A percentile compares a stretch with the other conserved stretches of the same genome.
Conservation (phyloP, 345 rosid genomes). For the Brassica rapa region DNA sequence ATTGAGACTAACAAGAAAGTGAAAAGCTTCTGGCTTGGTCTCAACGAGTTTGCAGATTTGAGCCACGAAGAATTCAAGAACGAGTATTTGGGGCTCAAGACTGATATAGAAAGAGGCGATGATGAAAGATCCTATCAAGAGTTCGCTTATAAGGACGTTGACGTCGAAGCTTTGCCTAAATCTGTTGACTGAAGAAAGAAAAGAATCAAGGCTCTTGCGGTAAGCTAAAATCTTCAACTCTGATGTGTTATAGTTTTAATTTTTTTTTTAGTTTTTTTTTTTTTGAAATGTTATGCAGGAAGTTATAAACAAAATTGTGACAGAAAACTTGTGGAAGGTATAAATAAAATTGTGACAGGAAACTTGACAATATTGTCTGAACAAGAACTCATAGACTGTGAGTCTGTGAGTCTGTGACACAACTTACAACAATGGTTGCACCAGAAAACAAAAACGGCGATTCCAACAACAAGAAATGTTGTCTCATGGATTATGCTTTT, state of each 20-base stretch:
- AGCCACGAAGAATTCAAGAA: constrained; percentile 77
- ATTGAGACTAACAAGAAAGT: constrained; percentile 57
- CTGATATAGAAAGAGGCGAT: constrained; percentile 26
- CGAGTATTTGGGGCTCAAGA: constrained; percentile 56
- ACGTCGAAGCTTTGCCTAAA: constrained; percentile 18
- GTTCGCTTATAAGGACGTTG: constrained; percentile 44
- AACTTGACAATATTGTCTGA: not conserved
- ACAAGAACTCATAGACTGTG: not conserved
- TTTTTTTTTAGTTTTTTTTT: not conserved
- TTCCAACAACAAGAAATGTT: not conserved
- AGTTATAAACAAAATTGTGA: constrained; percentile 46
- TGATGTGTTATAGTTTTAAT: not conserved
- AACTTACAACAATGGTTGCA: not conserved
- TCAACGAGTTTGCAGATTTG: constrained; percentile 80
- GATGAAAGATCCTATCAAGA: constrained; percentile 38
- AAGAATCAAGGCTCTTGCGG: constrained; percentile 66
- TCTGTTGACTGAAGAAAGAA: not conserved
- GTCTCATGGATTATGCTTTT: not conserved
- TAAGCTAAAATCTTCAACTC: constrained; percentile 22
- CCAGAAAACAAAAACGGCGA: too few species aligned
- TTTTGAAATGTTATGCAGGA: constrained; percentile 43
- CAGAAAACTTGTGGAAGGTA: constrained; percentile 45
- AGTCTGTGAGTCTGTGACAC: not conserved
- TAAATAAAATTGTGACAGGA: not conserved
- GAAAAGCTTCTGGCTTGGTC: constrained; percentile 68